Base-by-base conservation (phyloP, 176 grass and related monocot genomes). In the Thinopyrum elongatum region DNA sequence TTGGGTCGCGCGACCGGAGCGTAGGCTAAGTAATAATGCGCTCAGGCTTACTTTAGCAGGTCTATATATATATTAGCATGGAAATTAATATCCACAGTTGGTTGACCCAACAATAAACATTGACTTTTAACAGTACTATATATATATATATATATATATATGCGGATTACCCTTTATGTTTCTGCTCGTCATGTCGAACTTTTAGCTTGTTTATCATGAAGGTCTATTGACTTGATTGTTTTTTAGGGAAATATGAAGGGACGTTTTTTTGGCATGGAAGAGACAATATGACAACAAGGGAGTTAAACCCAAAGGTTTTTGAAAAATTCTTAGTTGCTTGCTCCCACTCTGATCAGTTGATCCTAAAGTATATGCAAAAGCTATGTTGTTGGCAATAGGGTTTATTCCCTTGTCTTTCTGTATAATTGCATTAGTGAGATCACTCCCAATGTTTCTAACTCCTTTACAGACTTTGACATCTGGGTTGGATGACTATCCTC, bases 191-290 rank as follows among this genome's bases (percentile, higher is more conserved):
- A 42, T 66, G 55, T 58, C 7, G 19, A 22, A 46, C 22, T 6
- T 75, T 44, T 36, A 66, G n/a, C 66, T 80, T 84, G 74, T 84
- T 60, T 61, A 25, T 87, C 11, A 23, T 30, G 22, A 46, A 77
- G 10, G 57, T 76, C 23, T 42, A 47, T 83, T 64, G 27, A 76
- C 71, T 42, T 25, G 42, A 35, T 30, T 46, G 86, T 1, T 83
- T 83, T 29, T 10, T 74, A 98, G 97, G 97, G 28, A 98, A 95
- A 82, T 80, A 91, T 27, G 65, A 82, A 79, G 90, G 84, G 39
- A 94, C 93, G n/a, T 98, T 98, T 84, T 98, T 94, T 87, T 98
- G 97, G 97, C 97, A 98, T 91, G 97, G 97, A 86, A 98, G 97
- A 89, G 97, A 98, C 67, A 92, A 86, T 80, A 88, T 79, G 77